A percentile compares a stretch with the other conserved stretches of the same genome.
Evolutionary conservation across 2,329 filamentous ascomycete genomes (phyloP).

Genomic region (Penicillium sp.): DNA sequence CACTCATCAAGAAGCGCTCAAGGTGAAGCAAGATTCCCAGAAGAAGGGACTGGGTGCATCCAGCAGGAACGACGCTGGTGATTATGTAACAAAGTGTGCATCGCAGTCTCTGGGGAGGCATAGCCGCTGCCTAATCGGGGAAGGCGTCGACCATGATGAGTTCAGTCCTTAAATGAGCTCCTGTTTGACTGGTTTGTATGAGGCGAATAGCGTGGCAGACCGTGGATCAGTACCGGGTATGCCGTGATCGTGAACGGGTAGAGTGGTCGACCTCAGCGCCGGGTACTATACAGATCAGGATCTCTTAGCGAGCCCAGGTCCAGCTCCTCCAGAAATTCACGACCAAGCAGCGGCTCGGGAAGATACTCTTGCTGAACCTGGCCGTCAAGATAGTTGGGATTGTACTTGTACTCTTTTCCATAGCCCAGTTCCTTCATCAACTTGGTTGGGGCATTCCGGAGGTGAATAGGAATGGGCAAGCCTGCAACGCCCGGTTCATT

Average conservation of each 20-base stretch:
- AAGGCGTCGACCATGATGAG: not conserved
- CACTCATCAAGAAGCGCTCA: not conserved
- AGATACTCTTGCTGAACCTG: slow-evolving; percentile 84
- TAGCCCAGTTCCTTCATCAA: slow-evolving; percentile 93
- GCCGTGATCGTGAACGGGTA: not conserved
- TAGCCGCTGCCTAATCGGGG: not conserved
- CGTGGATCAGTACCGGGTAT: not conserved
- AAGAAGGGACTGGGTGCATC: not conserved
- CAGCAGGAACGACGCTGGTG: not conserved
- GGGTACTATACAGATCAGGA: slow-evolving; percentile 52
- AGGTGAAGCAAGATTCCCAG: not conserved
- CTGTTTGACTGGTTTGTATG: not conserved
- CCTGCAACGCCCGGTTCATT: slow-evolving; percentile 79
- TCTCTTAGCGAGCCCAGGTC: slow-evolving; percentile 80
- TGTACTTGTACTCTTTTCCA: slow-evolving; percentile 92
- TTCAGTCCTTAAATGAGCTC: not conserved
- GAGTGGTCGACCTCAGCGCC: not conserved
- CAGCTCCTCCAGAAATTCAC: slow-evolving; percentile 72
- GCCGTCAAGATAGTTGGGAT: slow-evolving; percentile 82
- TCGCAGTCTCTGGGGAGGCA: not conserved
- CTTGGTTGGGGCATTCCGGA: slow-evolving; percentile 87
- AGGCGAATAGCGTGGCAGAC: not conserved
- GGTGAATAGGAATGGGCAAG: slow-evolving; percentile 78
- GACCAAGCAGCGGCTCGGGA: slow-evolving; percentile 70
- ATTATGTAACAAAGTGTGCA: not conserved